Conservation (phyloP, 2,329 filamentous ascomycete genomes). For the Stemphylium lycopersici region DNA sequence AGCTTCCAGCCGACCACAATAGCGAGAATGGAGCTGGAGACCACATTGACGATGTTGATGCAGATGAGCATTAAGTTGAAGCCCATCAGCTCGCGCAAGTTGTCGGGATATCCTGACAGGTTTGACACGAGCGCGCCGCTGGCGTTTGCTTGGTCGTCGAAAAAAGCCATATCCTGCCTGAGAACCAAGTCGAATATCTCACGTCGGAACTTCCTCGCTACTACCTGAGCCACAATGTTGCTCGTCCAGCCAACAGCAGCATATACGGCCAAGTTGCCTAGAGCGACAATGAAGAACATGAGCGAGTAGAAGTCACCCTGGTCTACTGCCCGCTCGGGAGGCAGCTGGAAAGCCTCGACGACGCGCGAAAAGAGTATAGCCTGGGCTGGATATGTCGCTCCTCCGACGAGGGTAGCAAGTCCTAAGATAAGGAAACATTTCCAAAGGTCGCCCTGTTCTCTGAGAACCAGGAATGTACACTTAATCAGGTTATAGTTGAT, state of each 20-base stretch:
- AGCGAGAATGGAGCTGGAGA: conserved; percentile 73
- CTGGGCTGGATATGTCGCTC: conserved; percentile 56
- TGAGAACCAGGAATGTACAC: conserved; percentile 35
- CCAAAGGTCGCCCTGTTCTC: conserved; percentile 47
- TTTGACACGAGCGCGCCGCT: conserved; percentile 80
- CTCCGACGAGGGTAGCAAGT: conserved; percentile 43
- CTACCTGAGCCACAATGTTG: conserved; percentile 53
- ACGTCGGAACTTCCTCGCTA: conserved; percentile 42
- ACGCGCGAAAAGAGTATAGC: conserved; percentile 58
- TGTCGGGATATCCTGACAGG: conserved; percentile 73
- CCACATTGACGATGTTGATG: conserved; percentile 78
- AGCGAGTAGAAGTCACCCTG: conserved; percentile 59
- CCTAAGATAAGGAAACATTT: conserved; percentile 39
- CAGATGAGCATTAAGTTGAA: conserved; percentile 86
- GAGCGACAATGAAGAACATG: conserved; percentile 63
- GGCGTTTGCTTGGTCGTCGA: conserved; percentile 87
- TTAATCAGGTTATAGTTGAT: conserved; percentile 39
- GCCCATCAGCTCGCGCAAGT: conserved; percentile 86
- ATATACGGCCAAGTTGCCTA: conserved; percentile 55
- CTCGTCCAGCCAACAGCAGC: conserved; percentile 54
- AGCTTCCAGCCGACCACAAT: conserved; percentile 87
- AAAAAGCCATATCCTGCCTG: conserved; percentile 90
- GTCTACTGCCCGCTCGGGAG: conserved; percentile 46
- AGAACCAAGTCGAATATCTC: conserved; percentile 84
- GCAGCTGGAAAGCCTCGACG: conserved; percentile 56